Evolutionary conservation across 345 rosid species (phyloP).

Genomic region (Citrus sp.): DNA sequence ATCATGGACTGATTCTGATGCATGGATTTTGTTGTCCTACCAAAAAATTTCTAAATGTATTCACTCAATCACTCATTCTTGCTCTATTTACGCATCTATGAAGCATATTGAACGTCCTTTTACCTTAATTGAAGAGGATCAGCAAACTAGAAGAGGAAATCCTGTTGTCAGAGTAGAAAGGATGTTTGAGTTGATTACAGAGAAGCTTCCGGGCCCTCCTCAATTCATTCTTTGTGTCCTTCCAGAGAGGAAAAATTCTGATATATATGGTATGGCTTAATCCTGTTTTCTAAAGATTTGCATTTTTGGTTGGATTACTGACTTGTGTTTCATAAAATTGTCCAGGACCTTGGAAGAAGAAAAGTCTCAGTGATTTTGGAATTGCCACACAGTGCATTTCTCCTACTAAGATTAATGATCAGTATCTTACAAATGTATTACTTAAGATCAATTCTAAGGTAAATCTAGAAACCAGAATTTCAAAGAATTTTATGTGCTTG

Average conservation of each 20-base stretch:
- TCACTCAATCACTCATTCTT: not conserved
- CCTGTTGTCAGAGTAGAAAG: constrained; percentile 73
- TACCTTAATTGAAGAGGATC: constrained; percentile 75
- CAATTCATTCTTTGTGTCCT: constrained; percentile 69
- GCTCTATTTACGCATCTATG: constrained; percentile 7
- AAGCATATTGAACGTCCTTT: constrained; percentile 72
- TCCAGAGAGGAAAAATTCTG: constrained; percentile 78
- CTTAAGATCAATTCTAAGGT: constrained; percentile 92
- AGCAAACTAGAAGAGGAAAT: constrained; percentile 38
- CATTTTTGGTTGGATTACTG: constrained; percentile 3
- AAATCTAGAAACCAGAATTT: constrained; percentile 17
- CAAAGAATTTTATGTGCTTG: not conserved
- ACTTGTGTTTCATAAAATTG: constrained; percentile 17
- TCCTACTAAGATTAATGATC: constrained; percentile 66
- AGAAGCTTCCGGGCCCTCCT: constrained; percentile 57
- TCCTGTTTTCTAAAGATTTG: constrained; percentile 8
- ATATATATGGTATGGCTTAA: constrained; percentile 60
- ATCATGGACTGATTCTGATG: constrained; percentile 13
- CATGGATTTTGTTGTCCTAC: constrained; percentile 10
- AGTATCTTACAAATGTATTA: constrained; percentile 83
- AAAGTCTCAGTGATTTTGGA: constrained; percentile 62
- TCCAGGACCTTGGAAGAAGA: constrained; percentile 90
- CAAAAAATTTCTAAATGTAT: not conserved
- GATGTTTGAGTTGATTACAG: constrained; percentile 57
- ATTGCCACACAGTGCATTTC: constrained; percentile 80